Evolutionary conservation across 306 rosid species (phyloP), one percentile per base, ranked within the genome.

Genomic region (Dryas drummondii): DNA sequence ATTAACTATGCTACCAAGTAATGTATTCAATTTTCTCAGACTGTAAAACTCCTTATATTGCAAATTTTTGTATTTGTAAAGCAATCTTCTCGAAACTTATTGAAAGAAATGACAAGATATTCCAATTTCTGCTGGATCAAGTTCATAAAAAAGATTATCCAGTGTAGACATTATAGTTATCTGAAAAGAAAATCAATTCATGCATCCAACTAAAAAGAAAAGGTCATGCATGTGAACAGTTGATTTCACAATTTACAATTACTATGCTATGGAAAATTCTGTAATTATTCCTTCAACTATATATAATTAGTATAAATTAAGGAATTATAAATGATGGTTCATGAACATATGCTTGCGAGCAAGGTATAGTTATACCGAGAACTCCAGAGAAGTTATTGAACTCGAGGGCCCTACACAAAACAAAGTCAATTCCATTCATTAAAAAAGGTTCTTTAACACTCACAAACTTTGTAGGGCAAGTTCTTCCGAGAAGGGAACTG

Each of bases 401-500:
- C 73, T 86, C 93, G 16, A 93, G 12, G 16, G 46, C 81, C 84
- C 98, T 93, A 41, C 22, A 16, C 14, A 78, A 80, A 50, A 67
- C 32, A 41, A 81, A 75, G 46, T 47, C 22, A 55, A 16, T 57
- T 66, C 15, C 11, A 41, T 17, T 13, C 22, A 7, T 17, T 58
- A 5, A 58, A 47, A 58, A 57, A 57, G 14, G 51, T 12, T 22
- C 51, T 4, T n/a, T 37, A 46, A 70, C 59, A 86, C 98, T 86
- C 71, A 91, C 97, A 93, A 89, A 55, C 79, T 85, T 75, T 62
- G 46, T 15, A 93, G 82, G 60, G 96, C 97, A 1, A 91, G 48
- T 76, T 85, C 98, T 75, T 66, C 86, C 91, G 17, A 74, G 1
- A 68, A 93, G 73, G 54, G 97, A 83, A 63, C 98, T 93, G 75